Evolutionary conservation across 176 grass and related monocot genomes (phyloP).

Genomic region (Bonia amplexicaulis): DNA sequence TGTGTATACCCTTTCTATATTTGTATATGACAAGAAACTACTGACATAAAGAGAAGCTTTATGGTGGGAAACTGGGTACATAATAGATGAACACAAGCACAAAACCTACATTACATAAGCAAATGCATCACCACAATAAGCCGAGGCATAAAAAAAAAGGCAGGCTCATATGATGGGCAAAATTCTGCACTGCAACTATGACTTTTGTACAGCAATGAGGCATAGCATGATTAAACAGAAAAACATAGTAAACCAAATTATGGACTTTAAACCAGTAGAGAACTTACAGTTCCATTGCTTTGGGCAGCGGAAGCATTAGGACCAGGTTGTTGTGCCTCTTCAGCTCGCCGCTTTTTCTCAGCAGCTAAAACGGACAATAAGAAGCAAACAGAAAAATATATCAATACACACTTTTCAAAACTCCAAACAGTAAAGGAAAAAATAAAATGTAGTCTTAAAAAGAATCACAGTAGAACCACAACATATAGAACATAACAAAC

Average conservation of each 20-base stretch:
- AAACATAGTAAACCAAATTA: not conserved
- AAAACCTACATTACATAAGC: not conserved
- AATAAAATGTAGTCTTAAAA: not conserved
- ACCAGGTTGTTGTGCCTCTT: conserved; percentile 60
- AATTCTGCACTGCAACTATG: not conserved
- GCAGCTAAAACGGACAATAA: conserved; percentile 37
- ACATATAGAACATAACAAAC: not conserved
- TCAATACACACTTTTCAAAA: not conserved
- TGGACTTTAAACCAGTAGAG: not conserved
- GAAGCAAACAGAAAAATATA: conserved; percentile 11
- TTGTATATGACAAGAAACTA: not conserved
- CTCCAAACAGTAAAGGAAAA: not conserved
- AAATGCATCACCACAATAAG: not conserved
- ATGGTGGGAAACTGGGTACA: not conserved
- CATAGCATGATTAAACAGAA: not conserved
- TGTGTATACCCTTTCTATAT: not conserved
- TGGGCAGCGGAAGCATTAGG: conserved; percentile 46
- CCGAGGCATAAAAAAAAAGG: not conserved
- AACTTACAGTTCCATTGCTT: conserved; percentile 89
- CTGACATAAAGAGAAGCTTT: not conserved
- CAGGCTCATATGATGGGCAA: not conserved
- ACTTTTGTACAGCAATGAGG: not conserved
- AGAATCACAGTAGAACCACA: not conserved
- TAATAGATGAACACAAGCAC: not conserved
- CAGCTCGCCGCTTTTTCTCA: conserved; percentile 70